A percentile compares a stretch with the other conserved stretches of the same genome.
These are phyloP conservation scores for Leccinum subgranulosum DNA, from an alignment of 768 basidiomycete species.

Conservation along the genomic window DNA sequence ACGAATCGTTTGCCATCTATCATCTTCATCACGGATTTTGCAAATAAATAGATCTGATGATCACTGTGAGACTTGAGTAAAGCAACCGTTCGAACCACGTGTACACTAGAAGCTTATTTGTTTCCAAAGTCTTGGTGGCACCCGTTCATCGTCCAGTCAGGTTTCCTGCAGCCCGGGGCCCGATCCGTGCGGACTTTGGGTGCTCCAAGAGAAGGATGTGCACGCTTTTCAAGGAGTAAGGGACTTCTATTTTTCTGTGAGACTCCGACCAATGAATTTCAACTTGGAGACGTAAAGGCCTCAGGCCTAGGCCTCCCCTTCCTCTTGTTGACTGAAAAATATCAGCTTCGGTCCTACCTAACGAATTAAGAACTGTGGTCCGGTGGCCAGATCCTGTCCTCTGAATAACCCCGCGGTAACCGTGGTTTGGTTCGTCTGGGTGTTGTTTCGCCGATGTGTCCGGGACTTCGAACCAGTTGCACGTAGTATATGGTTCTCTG, in stretches of 20 bases:
- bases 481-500: neutral
- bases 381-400: neutral
- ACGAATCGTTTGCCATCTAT: neutral
- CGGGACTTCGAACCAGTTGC: neutral
- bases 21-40: neutral
- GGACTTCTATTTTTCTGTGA: neutral
- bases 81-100: neutral
- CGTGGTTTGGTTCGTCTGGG: neutral
- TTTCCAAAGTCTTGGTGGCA: neutral
- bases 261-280: neutral
- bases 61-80: neutral
- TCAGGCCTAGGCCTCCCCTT: neutral
- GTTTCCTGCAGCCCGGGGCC: neutral
- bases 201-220: neutral
- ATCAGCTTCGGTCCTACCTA: neutral
- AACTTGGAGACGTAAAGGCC: neutral
- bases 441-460: neutral
- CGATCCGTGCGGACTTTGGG: neutral
- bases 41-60: neutral
- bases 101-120: neutral
- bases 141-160: neutral
- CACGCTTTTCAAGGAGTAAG: neutral
- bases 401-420: neutral
- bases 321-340: neutral
- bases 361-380: neutral